A percentile compares a stretch with the other conserved stretches of the same genome.
Conservation (phyloP, 2,329 filamentous ascomycete genomes). For the Hawksworthiomyces lignivorus region DNA sequence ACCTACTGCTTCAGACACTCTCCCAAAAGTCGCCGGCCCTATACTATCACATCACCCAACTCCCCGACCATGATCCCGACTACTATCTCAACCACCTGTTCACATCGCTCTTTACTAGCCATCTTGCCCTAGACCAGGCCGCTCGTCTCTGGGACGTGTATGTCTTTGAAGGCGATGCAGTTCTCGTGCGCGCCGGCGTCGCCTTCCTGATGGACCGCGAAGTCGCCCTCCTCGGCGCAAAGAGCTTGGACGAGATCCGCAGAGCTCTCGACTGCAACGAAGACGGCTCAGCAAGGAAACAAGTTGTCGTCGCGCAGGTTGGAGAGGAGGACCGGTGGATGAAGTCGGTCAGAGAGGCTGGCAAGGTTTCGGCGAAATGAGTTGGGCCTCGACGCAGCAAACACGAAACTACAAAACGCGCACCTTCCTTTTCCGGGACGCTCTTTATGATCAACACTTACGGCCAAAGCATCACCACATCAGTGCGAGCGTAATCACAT, state of each 20-base stretch:
- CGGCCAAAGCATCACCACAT: too few relatives aligned
- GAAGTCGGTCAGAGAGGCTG: slow-evolving; percentile 30
- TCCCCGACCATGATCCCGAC: slow-evolving; percentile 39
- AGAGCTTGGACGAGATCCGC: slow-evolving; percentile 36
- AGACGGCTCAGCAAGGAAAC: slow-evolving; percentile 17
- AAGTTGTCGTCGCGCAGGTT: slow-evolving; percentile 29
- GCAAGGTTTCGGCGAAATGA: slow-evolving; percentile 25
- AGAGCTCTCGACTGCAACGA: slow-evolving; percentile 25
- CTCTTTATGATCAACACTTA: too few relatives aligned
- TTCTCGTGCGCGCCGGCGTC: slow-evolving; percentile 63
- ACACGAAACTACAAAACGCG: too few relatives aligned
- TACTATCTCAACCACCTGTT: slow-evolving; percentile 55
- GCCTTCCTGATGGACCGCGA: slow-evolving; percentile 53
- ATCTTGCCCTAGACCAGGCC: slow-evolving; percentile 60
- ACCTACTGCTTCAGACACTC: slow-evolving; percentile 60
- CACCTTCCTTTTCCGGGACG: too few relatives aligned
- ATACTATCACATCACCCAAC: slow-evolving; percentile 53
- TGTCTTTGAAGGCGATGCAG: slow-evolving; percentile 70
- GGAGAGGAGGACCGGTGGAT: slow-evolving; percentile 45
- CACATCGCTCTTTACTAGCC: slow-evolving; percentile 54
- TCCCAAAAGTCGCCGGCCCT: slow-evolving; percentile 56
- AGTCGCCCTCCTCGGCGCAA: slow-evolving; percentile 41
- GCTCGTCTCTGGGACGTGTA: slow-evolving; percentile 74
- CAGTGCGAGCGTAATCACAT: too few relatives aligned
- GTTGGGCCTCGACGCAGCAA: too few relatives aligned